Evolutionary conservation across 2,329 filamentous ascomycete species (phyloP).

Genomic region (Claviceps sp.): DNA sequence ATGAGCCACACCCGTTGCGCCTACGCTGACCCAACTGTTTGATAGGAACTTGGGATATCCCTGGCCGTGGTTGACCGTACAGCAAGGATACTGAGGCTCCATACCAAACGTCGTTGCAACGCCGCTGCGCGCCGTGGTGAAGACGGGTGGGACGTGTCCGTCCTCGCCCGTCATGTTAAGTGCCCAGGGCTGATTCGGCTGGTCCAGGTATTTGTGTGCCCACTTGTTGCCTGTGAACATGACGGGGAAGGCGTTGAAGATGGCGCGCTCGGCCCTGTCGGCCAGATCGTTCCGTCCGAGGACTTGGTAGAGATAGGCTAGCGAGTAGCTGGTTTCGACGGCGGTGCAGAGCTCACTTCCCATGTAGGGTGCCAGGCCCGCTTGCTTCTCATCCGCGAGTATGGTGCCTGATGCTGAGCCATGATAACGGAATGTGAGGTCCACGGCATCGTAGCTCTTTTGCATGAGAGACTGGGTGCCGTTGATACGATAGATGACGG

Average conservation of each 20-base stretch:
- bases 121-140: conserved; percentile 32
- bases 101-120: conserved; percentile 31
- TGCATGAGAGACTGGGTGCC: conserved; percentile 21
- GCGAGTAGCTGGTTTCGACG: conserved; percentile 20
- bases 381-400: conserved; percentile 27
- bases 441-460: conserved; percentile 23
- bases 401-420: conserved; percentile 27
- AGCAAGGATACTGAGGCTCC: conserved; percentile 40
- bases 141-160: conserved; percentile 17
- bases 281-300: conserved; percentile 26
- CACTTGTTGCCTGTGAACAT: conserved; percentile 38
- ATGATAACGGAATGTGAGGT: conserved; percentile 24
- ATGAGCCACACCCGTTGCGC: conserved; percentile 33
- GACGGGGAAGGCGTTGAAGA: conserved; percentile 42
- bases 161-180: conserved; percentile 23
- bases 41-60: conserved; percentile 42
- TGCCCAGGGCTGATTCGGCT: conserved; percentile 39
- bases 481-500: conserved; percentile 27
- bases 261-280: conserved; percentile 35
- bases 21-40: conserved; percentile 29
- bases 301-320: conserved; percentile 20
- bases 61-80: conserved; percentile 45
- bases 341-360: conserved; percentile 24
- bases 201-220: conserved; percentile 40
- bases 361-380: conserved; percentile 22